Conservation (phyloP, 345 rosid genomes). For the Iberis pinnata region DNA sequence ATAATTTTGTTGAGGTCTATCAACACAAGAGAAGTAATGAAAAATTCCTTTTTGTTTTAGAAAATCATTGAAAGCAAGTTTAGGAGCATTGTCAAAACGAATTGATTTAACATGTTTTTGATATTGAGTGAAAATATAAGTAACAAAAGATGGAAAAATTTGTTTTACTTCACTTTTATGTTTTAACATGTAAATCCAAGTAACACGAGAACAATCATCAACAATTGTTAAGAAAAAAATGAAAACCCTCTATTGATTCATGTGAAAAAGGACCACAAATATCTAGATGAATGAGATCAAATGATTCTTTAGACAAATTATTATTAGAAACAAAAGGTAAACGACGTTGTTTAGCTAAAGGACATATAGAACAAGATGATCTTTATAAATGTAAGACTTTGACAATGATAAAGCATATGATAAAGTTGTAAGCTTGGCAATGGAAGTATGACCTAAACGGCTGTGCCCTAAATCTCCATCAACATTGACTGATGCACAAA, state of each 20-base stretch:
- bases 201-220: neutral
- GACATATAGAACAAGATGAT: neutral
- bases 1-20: no score
- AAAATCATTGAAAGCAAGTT: neutral
- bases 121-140: neutral
- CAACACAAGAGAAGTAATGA: no score
- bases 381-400: no score
- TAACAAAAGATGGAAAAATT: neutral
- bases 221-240: neutral
- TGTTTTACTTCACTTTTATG: neutral
- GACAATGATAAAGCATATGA: neutral
- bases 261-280: neutral
- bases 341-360: neutral
- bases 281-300: neutral
- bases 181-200: neutral
- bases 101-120: neutral
- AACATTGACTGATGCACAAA: neutral
- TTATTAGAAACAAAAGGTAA: neutral
- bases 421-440: neutral
- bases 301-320: neutral
- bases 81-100: neutral
- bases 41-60: no score
- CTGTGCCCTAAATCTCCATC: neutral
- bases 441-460: neutral
- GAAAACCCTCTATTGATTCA: neutral